Conservation (phyloP, 1,284 basidiomycete species). For the Melanopsichium pennsylvanicum region DNA sequence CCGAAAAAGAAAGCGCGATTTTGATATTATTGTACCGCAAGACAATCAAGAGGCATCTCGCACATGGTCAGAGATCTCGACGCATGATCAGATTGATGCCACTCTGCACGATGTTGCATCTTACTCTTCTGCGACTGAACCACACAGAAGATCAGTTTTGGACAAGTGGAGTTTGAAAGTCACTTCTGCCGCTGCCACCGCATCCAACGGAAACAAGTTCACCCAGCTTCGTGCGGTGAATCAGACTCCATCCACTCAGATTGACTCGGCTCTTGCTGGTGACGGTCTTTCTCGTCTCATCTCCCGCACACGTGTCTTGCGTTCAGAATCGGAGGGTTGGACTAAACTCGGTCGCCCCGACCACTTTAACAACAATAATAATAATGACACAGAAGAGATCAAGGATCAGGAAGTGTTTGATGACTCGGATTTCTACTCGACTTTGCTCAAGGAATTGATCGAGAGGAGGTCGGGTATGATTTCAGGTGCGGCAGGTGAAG, state of each 20-base stretch:
- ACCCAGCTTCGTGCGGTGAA: conserved; percentile 53
- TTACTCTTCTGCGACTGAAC: conserved; percentile 24
- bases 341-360: conserved; percentile 19
- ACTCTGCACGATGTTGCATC: conserved; percentile 23
- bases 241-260: conserved; percentile 49
- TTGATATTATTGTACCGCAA: conserved; percentile 18
- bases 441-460: conserved; percentile 61
- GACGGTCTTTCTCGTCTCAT: conserved; percentile 54
- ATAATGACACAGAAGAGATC: background rate
- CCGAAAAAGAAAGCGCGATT: conserved; percentile 41
- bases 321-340: conserved; percentile 25
- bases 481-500: background rate
- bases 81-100: conserved; percentile 32
- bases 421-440: conserved; percentile 62
- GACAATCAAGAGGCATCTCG: conserved; percentile 17
- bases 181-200: conserved; percentile 32
- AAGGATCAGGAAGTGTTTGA: conserved; percentile 58
- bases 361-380: background rate
- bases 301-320: conserved; percentile 54
- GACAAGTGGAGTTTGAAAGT: conserved; percentile 55
- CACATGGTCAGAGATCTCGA: conserved; percentile 28
- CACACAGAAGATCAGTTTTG: conserved; percentile 34
- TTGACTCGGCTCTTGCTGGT: conserved; percentile 50
- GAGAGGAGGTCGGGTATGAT: conserved; percentile 41
- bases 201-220: conserved; percentile 40